Evolutionary conservation across 768 basidiomycete genomes (phyloP).

Genomic region (Xerocomellus chrysenteron): DNA sequence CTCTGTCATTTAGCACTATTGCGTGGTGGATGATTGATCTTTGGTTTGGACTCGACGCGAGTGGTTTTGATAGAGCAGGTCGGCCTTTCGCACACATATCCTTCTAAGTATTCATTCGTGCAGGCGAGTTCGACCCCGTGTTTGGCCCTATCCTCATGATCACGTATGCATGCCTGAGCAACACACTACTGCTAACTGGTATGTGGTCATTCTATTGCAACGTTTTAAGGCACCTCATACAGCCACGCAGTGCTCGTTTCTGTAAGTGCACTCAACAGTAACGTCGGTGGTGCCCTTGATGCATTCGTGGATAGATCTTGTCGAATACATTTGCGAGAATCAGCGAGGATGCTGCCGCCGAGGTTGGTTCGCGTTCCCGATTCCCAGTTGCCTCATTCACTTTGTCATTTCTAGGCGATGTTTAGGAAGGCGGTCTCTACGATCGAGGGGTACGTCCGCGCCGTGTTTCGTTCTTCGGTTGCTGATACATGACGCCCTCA

Average conservation of each 20-base stretch:
- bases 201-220: conserved; percentile 20
- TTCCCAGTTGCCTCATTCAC: background rate
- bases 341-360: conserved; percentile 89
- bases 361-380: conserved; percentile 45
- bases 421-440: conserved; percentile 92
- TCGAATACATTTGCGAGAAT: conserved; percentile 95
- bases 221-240: conserved; percentile 2
- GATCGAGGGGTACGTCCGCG: conserved; percentile 72
- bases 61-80: conserved; percentile 83
- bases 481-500: conserved; percentile 23
- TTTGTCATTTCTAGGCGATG: conserved; percentile 63
- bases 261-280: conserved; percentile 40
- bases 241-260: conserved; percentile 68
- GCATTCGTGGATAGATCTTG: conserved; percentile 61
- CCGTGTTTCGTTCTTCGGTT: background rate
- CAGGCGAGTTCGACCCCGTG: conserved; percentile 76
- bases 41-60: conserved; percentile 94
- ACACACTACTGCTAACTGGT: conserved; percentile 90
- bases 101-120: conserved; percentile 3
- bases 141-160: conserved; percentile 93
- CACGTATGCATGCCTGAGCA: conserved; percentile 87
- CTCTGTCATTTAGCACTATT: conserved; percentile 47
- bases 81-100: conserved; percentile 30
- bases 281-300: background rate
- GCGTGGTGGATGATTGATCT: conserved; percentile 96